Base-by-base conservation (phyloP, 805 yeast species). In the Ogataea zsoltii region DNA sequence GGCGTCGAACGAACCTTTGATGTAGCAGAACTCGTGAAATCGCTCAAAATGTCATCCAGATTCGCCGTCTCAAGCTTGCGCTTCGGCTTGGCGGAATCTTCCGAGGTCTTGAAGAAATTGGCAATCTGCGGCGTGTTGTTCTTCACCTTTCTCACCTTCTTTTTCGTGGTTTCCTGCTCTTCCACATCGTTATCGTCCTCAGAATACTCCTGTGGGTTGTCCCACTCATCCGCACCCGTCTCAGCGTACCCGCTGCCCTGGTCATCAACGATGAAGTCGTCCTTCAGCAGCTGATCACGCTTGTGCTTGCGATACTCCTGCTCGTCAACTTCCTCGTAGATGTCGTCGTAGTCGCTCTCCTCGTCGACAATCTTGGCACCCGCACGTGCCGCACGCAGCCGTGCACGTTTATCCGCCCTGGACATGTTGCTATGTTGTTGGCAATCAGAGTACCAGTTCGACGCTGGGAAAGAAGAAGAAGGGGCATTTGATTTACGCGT, bases 261-360 rank as follows among this genome's bases (percentile, higher is more conserved):
- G 63, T 92, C 98, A 62, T 90, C 97, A 2, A 89, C 96, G 30
- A 92, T 94, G 62, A 92, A 92, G 63, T 92, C 97, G 59, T 92
- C 97, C 50, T 86, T 83, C 65, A 89, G 74, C 38, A 94, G 72
- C 47, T 90, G 88, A 47, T 85, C 80, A 56, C 95, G 79, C 62
- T 87, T 88, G 61, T 81, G 86, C 55, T 77, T 77, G 54, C 92
- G 74, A 66, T 80, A 92, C 30, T 83, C 81, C 25, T 76, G 82
- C 57, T 90, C 96, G 60, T 87, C 96, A 4, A 90, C 84, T 59
- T 88, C 91, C 57, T 92, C 97, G 62, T 91, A 94, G 48, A 92
- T 80, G 38, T 76, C 80, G n/a, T 71, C 76, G 34, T 74, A 75
- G 12, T 45, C 58, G 23, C 63, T 60, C 25, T 65, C 62, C n/a